Conservation (phyloP, 371 early-diverging fungal genomes). For the Phascolomyces articulosus region DNA sequence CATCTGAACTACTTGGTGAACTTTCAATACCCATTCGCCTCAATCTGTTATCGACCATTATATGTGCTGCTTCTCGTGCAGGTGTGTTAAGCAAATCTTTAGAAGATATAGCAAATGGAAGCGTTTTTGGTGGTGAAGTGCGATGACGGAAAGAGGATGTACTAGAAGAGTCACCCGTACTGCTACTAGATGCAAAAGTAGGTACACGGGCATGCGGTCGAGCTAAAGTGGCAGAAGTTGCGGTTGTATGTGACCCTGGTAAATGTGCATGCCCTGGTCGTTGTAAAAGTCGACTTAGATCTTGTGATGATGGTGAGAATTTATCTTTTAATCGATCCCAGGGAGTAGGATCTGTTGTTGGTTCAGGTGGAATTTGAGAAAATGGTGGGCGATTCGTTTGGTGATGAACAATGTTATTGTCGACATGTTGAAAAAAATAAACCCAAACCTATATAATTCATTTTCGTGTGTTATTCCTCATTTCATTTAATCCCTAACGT, state of each 20-base stretch:
- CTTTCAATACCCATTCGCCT: conserved; percentile 20
- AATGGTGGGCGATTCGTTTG: conserved; percentile 33
- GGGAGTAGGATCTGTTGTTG: conserved; percentile 9
- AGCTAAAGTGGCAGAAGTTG: neutral
- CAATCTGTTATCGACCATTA: conserved; percentile 34
- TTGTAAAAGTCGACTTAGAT: neutral
- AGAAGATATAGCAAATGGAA: conserved; percentile 35
- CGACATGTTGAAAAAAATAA: conserved; percentile 29
- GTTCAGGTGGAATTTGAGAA: neutral
- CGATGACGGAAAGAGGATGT: conserved; percentile 1
- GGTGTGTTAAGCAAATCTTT: conserved; percentile 33
- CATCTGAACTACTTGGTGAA: conserved; percentile 10
- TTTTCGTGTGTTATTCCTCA: too few species aligned
- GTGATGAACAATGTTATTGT: conserved; percentile 5
- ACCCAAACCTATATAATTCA: conserved; percentile 31
- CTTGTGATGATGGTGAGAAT: neutral
- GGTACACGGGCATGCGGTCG: neutral
- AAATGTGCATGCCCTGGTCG: conserved; percentile 4
- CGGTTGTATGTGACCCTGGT: neutral
- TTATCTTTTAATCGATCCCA: conserved; percentile 21
- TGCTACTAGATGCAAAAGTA: neutral
- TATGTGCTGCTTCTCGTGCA: conserved; percentile 33
- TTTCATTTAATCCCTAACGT: neutral
- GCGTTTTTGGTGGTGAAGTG: conserved; percentile 43
- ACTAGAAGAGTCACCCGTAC: neutral